Evolutionary conservation across 108 stramenopile species (phyloP), one percentile per base, ranked within the genome.

Genomic region (Chaetoceros muelleri): DNA sequence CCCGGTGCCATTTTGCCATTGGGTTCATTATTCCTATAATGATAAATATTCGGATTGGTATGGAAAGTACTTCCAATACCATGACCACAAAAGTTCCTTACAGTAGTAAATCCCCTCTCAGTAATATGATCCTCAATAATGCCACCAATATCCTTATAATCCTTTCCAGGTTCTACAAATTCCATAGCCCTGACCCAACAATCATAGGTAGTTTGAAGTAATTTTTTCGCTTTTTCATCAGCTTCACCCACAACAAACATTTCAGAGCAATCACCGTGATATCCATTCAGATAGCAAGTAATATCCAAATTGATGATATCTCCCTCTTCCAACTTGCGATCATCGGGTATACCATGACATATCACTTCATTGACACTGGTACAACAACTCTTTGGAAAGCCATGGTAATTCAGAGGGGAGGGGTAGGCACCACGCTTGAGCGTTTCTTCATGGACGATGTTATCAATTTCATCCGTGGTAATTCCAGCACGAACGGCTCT

Each of bases 311-410:
- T 98, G 31, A 99, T 62, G 17, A 99, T 85, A 61, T 98, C 97
- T 8, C 97, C 97, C 3, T 85, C 78, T 54, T 82, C 24, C 29
- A 99, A 64, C 20, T 61, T 66, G 20, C 93, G 73, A 57, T 66
- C 68, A 69, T 98, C 99, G 27, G 99, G 99, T 53, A 99, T 99
- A 31, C 99, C 99, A 71, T 99, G 99, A 70, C 97, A 98, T 46
- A 98, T 89, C 2, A 99, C 95, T 74, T 99, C 98, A 62, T 99
- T 99, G 28, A 99, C 92, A 2, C 84, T 87, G 0, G 96, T 96
- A 69, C 99, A 99, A 46, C 96, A 93, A 50, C 80, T 81, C 77
- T 98, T 98, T 18, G 97, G 97, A 69, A 97, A 99, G 30, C 93
- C 88, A 40, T 91, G 89, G 70, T 98, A 99, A 69, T 97, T 98